Evolutionary conservation across 2,329 filamentous ascomycete species (phyloP).

Genomic region (Pestalotiopsis fici): DNA sequence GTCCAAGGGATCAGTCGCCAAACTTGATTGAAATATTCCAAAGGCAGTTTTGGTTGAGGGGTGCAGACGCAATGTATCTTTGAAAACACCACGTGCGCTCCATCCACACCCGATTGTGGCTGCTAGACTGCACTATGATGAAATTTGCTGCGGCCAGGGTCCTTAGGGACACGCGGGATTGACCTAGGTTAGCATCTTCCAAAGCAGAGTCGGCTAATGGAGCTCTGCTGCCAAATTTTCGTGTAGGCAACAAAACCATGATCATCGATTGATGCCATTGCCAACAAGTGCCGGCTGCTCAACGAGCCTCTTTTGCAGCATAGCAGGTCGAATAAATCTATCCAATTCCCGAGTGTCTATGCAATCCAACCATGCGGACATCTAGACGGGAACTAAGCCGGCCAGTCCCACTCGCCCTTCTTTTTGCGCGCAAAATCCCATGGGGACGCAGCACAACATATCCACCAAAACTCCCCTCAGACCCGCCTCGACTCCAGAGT

Average conservation of each 20-base stretch:
- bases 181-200: neutral
- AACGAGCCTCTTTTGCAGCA: no score
- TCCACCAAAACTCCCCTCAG: neutral
- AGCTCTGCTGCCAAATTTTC: neutral
- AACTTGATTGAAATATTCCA: neutral
- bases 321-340: no score
- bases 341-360: neutral
- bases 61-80: neutral
- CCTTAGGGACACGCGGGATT: neutral
- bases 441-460: neutral
- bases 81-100: neutral
- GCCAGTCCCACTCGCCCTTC: neutral
- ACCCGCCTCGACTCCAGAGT: neutral
- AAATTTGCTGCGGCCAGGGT: constrained; percentile 4
- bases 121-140: constrained; percentile 8
- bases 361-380: neutral
- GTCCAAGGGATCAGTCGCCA: no score
- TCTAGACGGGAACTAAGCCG: neutral
- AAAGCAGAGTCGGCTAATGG: neutral
- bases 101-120: neutral
- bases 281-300: no score
- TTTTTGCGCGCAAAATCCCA: neutral
- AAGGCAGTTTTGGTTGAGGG: neutral
- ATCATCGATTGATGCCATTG: no score
- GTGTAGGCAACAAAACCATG: no score